phyloP scores from a whole-genome alignment of 306 rosid species.

The Begonia fuchsioides region DNA sequence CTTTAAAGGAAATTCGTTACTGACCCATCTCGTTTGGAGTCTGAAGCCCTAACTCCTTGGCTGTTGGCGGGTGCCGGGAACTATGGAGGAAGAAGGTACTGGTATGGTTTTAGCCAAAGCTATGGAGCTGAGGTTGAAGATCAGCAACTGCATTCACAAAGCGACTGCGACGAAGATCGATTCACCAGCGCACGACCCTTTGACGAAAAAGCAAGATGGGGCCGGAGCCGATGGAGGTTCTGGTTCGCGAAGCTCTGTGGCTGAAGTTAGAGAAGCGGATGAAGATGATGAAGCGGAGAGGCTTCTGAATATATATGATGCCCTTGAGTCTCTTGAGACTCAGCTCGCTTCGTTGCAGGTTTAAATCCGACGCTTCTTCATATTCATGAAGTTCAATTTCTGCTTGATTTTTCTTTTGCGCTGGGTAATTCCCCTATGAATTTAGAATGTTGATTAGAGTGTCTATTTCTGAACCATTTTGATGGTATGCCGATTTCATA shows the following conservation, averaged over 20 bases:
- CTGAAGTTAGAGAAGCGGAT: slow-evolving; percentile 19
- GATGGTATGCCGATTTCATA: too few relatives aligned
- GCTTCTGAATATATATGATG: slow-evolving; percentile 62
- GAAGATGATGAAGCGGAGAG: slow-evolving; percentile 37
- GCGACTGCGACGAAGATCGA: slow-evolving; percentile 3
- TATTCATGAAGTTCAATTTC: slow-evolving; percentile 1
- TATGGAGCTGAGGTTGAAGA: slow-evolving; percentile 74
- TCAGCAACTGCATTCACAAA: slow-evolving; percentile 50
- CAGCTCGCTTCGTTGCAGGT: slow-evolving; percentile 85
- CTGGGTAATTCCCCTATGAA: not conserved
- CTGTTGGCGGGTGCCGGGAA: not conserved
- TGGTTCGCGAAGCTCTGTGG: not conserved
- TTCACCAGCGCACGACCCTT: slow-evolving; percentile 9
- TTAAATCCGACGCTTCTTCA: slow-evolving; percentile 1
- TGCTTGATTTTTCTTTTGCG: not conserved
- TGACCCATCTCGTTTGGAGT: not conserved
- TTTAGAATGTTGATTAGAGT: not conserved
- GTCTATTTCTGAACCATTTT: not conserved
- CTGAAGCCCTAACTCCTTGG: slow-evolving; percentile 1
- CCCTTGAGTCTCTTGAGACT: slow-evolving; percentile 75
- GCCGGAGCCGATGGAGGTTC: slow-evolving; percentile 7
- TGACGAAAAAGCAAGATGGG: slow-evolving; percentile 4
- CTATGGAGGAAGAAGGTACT: slow-evolving; percentile 66
- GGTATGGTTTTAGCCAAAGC: slow-evolving; percentile 84
- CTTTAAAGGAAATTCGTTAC: not conserved